Percentiles rank a stretch among this genome's conserved stretches.
phyloP scores from a whole-genome alignment of 2,329 filamentous ascomycete genomes.

The Penicillium sp. region DNA sequence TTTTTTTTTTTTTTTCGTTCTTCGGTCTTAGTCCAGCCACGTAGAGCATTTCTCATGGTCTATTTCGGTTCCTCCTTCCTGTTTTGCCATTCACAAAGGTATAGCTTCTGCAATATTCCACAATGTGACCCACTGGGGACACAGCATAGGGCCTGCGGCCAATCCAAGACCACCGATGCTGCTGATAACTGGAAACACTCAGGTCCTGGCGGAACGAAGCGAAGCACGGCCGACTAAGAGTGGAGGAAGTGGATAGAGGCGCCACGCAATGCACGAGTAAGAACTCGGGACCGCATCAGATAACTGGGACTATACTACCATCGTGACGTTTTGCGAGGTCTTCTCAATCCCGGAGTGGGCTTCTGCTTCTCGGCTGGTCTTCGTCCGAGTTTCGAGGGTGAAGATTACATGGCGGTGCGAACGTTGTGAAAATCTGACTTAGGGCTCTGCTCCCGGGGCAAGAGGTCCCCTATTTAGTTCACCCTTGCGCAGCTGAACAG shows the following conservation, averaged over 20 bases:
- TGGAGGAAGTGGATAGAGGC: slow-evolving; percentile 26
- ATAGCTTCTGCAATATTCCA: too few species aligned
- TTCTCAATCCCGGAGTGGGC: slow-evolving; percentile 11
- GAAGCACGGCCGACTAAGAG: slow-evolving; percentile 5
- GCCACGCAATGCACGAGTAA: slow-evolving; percentile 20
- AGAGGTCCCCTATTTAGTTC: too few species aligned
- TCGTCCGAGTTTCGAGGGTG: too few species aligned
- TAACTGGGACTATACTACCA: slow-evolving; percentile 23
- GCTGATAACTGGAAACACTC: not conserved
- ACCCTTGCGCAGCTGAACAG: too few species aligned
- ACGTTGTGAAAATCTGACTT: too few species aligned
- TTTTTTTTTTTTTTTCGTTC: slow-evolving; percentile 5
- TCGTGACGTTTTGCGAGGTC: slow-evolving; percentile 18
- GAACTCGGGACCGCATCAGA: slow-evolving; percentile 23
- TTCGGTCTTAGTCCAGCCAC: slow-evolving; percentile 13
- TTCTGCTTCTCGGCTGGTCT: too few species aligned
- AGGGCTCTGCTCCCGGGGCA: not conserved
- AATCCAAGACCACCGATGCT: not conserved
- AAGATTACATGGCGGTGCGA: too few species aligned
- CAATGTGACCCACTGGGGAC: not conserved
- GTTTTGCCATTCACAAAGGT: too few species aligned
- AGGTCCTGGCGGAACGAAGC: slow-evolving; percentile 11
- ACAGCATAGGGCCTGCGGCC: too few species aligned
- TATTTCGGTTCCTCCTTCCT: too few species aligned
- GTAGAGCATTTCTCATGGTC: slow-evolving; percentile 3